These are phyloP conservation scores for Solanum rostratum DNA, from an alignment of 257 asterid genomes.

Conservation along the genomic window DNA sequence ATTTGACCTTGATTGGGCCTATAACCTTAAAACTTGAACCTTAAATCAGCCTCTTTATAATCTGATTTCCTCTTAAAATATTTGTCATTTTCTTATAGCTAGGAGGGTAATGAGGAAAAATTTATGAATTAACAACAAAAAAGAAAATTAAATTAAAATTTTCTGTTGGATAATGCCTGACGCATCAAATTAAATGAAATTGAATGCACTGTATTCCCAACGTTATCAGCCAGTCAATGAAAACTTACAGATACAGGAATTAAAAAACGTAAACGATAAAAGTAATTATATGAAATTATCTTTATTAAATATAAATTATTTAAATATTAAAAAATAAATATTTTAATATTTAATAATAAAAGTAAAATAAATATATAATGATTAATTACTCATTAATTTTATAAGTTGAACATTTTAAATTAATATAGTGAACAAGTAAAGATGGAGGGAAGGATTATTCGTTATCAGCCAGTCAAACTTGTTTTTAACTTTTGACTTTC, in stretches of 20 bases:
- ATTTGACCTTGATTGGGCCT: not conserved
- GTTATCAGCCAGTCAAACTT: not conserved
- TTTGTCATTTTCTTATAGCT: not conserved
- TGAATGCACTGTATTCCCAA: not conserved
- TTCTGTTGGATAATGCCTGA: not conserved
- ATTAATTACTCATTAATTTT: too few relatives aligned
- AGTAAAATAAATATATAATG: too few relatives aligned
- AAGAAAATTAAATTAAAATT: not conserved
- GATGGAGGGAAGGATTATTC: accelerated
- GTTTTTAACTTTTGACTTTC: not conserved
- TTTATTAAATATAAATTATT: too few relatives aligned
- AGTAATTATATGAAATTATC: too few relatives aligned
- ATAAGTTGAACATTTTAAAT: too few relatives aligned
- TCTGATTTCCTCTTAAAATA: not conserved
- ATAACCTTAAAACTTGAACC: not conserved
- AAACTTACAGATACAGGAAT: not conserved
- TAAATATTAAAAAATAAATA: too few relatives aligned
- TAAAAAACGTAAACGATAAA: too few relatives aligned
- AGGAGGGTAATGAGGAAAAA: not conserved
- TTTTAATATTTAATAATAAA: too few relatives aligned
- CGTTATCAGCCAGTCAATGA: not conserved
- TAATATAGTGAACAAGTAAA: too few relatives aligned
- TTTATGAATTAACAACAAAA: not conserved
- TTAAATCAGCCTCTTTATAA: not conserved
- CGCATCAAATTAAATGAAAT: not conserved